A percentile compares a stretch with the other conserved stretches of the same genome.
phyloP scores from a whole-genome alignment of 78 protist species.

The Polysphondylium violaceum region DNA sequence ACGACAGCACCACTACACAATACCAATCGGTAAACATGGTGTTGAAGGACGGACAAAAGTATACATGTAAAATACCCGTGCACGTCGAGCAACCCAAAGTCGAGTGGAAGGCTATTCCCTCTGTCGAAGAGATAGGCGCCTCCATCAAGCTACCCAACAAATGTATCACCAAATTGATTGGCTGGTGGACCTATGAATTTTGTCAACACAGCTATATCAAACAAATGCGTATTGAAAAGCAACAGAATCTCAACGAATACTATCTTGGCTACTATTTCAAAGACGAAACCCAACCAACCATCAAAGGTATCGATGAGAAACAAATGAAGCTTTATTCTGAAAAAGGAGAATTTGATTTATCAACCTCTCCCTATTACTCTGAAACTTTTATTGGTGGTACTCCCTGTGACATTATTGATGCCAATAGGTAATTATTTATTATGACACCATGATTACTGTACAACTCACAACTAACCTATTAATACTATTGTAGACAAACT shows the following conservation, averaged over 20 bases:
- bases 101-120: slow-evolving; percentile 20
- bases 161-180: slow-evolving; percentile 5
- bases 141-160: not conserved
- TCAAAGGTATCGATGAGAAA: slow-evolving; percentile 36
- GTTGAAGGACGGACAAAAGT: slow-evolving; percentile 32
- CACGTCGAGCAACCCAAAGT: not conserved
- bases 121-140: not conserved
- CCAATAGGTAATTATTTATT: not conserved
- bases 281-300: not conserved
- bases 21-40: slow-evolving; percentile 14
- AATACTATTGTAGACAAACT: not conserved
- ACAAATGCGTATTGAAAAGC: slow-evolving; percentile 40
- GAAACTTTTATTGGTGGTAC: slow-evolving; percentile 60
- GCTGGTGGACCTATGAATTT: slow-evolving; percentile 69
- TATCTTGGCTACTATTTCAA: not conserved
- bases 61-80: slow-evolving; percentile 42
- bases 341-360: not conserved
- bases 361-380: slow-evolving; percentile 23
- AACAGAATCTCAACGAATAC: slow-evolving; percentile 11
- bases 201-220: slow-evolving; percentile 18
- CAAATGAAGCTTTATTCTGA: slow-evolving; percentile 10
- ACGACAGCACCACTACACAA: not conserved
- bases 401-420: slow-evolving; percentile 29
- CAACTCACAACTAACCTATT: not conserved
- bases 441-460: not conserved